Percentiles rank a stretch among this genome's conserved stretches.
These are phyloP conservation scores for Elymus sibiricus DNA, from an alignment of 176 grass and related monocot genomes.

Conservation along the genomic window DNA sequence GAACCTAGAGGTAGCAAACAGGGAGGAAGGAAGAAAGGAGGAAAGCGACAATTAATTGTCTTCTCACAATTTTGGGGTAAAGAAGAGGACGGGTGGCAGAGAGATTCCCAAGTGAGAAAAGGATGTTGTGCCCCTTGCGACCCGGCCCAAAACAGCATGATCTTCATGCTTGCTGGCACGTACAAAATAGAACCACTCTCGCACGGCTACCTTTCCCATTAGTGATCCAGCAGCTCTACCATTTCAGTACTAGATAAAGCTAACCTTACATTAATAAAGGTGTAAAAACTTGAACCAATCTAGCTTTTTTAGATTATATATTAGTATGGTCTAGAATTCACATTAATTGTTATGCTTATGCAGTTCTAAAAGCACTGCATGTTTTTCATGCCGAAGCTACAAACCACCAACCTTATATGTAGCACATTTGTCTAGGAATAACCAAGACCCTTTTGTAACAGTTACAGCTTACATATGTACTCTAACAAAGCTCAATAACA, in stretches of 20 bases:
- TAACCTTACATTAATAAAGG: background rate
- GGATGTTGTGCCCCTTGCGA: background rate
- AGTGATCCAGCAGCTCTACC: background rate
- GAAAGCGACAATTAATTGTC: no score
- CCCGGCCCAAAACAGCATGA: background rate
- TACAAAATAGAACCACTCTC: background rate
- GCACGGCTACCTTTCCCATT: background rate
- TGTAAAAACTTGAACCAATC: background rate
- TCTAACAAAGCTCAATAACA: slow-evolving; percentile 2
- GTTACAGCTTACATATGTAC: background rate
- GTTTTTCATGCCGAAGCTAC: background rate
- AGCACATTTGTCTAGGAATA: slow-evolving; percentile 2
- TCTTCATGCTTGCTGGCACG: background rate
- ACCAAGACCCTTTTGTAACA: background rate
- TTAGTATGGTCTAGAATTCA: background rate
- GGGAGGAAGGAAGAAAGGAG: no score
- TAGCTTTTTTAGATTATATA: slow-evolving; percentile 7
- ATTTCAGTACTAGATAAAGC: background rate
- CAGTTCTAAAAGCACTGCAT: background rate
- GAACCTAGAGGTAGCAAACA: no score
- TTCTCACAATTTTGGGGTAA: no score
- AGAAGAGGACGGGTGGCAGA: no score
- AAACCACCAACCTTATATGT: background rate
- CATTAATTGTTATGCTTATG: background rate
- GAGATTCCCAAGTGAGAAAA: no score